Percentiles rank a stretch among this genome's conserved stretches.
Conservation (phyloP, 768 basidiomycete species). For the Pulveroboletus sp. region DNA sequence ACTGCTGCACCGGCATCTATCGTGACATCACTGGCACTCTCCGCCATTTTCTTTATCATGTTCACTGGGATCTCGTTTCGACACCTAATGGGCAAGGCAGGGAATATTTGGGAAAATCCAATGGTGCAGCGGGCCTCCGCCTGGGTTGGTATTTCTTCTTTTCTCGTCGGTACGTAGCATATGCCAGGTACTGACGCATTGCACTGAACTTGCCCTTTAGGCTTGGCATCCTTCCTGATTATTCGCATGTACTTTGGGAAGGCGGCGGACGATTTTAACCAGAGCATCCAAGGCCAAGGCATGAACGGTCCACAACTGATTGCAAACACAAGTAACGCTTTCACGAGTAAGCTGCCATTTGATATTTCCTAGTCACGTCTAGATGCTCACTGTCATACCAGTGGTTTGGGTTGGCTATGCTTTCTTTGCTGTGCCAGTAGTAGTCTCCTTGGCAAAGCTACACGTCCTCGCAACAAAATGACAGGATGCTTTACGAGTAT, state of each 20-base stretch:
- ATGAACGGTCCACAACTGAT: conserved; percentile 52
- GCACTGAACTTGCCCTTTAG: conserved; percentile 30
- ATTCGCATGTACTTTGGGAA: conserved; percentile 80
- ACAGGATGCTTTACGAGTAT: conserved; percentile 9
- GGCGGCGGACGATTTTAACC: conserved; percentile 73
- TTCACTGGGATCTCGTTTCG: conserved; percentile 66
- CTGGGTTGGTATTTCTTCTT: conserved; percentile 76
- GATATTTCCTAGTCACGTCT: not conserved
- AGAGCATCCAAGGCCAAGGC: conserved; percentile 50
- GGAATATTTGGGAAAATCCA: conserved; percentile 50
- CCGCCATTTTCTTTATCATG: conserved; percentile 57
- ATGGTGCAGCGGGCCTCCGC: conserved; percentile 54
- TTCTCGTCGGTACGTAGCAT: conserved; percentile 55
- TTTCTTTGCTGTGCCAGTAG: conserved; percentile 66
- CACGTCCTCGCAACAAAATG: conserved; percentile 50
- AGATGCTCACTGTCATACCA: conserved; percentile 24
- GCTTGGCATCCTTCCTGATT: conserved; percentile 64
- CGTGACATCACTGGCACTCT: conserved; percentile 52
- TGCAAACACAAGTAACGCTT: conserved; percentile 64
- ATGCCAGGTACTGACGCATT: not conserved
- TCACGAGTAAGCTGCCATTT: conserved; percentile 54
- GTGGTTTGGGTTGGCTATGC: conserved; percentile 80
- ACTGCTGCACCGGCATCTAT: conserved; percentile 60
- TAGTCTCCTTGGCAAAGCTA: conserved; percentile 63
- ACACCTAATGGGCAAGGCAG: conserved; percentile 53